Percentiles rank a stretch among this genome's conserved stretches.
Evolutionary conservation across 1,284 basidiomycete genomes (phyloP).

Genomic region (Sporisorium graminicola): DNA sequence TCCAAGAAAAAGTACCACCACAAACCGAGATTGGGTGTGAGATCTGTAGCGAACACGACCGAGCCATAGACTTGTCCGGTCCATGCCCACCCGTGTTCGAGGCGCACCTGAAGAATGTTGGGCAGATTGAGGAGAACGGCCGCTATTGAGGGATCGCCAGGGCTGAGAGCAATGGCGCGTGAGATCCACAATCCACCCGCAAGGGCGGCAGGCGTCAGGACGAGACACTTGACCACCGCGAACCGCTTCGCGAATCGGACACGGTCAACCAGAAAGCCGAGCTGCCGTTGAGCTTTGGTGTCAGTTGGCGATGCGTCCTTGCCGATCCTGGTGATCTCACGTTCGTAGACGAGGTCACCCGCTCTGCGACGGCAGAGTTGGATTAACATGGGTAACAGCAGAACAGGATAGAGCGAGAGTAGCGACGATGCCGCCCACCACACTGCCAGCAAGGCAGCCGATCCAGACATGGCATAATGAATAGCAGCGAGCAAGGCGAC

Average conservation of each 20-base stretch:
- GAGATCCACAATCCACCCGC: slow-evolving; percentile 38
- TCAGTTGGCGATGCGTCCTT: slow-evolving; percentile 26
- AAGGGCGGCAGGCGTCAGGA: slow-evolving; percentile 32
- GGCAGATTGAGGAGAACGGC: slow-evolving; percentile 23
- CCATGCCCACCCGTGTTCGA: slow-evolving; percentile 77
- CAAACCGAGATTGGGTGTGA: slow-evolving; percentile 92
- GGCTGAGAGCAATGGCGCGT: slow-evolving; percentile 36
- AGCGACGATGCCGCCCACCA: slow-evolving; percentile 35
- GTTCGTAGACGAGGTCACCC: slow-evolving; percentile 71
- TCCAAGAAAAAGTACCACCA: slow-evolving; percentile 99
- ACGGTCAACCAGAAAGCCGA: slow-evolving; percentile 63
- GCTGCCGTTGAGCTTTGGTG: slow-evolving; percentile 30
- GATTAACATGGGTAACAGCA: slow-evolving; percentile 79
- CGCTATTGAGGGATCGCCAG: slow-evolving; percentile 10
- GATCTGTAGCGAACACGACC: slow-evolving; percentile 70
- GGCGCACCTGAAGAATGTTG: slow-evolving; percentile 56
- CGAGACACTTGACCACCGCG: slow-evolving; percentile 29
- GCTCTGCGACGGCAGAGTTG: slow-evolving; percentile 72
- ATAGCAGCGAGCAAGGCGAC: slow-evolving; percentile 77
- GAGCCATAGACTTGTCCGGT: slow-evolving; percentile 83
- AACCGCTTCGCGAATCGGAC: slow-evolving; percentile 42
- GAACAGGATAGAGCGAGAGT: slow-evolving; percentile 73
- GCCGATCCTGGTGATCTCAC: slow-evolving; percentile 18
- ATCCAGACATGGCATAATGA: slow-evolving; percentile 77
- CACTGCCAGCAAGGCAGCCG: slow-evolving; percentile 21